A percentile compares a stretch with the other conserved stretches of the same genome.
Evolutionary conservation across 75 land plant species (phyloP).

Genomic region (Azolla pinnata): DNA sequence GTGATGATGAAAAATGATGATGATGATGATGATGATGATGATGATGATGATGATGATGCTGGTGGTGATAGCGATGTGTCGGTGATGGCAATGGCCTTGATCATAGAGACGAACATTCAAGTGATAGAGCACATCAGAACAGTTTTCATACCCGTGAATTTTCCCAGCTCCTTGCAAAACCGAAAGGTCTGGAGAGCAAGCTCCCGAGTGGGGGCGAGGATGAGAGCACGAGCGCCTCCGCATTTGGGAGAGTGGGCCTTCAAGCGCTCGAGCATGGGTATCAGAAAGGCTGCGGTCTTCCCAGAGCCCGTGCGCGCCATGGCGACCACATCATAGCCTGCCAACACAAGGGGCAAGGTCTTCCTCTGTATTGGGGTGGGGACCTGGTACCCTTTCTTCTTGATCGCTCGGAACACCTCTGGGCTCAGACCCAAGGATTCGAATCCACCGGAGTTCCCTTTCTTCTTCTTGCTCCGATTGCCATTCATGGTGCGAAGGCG

Average conservation of each 20-base stretch:
- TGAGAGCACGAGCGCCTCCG: slow-evolving; percentile 67
- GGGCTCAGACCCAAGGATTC: slow-evolving; percentile 69
- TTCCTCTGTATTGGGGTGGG: slow-evolving; percentile 97
- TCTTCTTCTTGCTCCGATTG: too few species aligned
- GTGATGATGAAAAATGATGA: too few species aligned
- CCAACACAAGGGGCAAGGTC: slow-evolving; percentile 79
- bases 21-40: too few species aligned
- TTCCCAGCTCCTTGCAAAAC: slow-evolving; percentile 77
- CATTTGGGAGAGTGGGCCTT: slow-evolving; percentile 42
- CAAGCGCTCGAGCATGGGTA: slow-evolving; percentile 79
- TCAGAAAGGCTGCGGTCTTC: slow-evolving; percentile 87
- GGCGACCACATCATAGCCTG: slow-evolving; percentile 85
- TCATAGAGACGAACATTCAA: neutral
- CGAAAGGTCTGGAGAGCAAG: slow-evolving; percentile 83
- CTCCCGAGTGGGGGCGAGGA: slow-evolving; percentile 80
- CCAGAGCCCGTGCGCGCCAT: slow-evolving; percentile 99
- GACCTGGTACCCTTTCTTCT: slow-evolving; percentile 70
- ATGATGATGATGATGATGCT: too few species aligned
- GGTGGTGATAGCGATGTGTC: too few species aligned
- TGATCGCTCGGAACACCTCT: slow-evolving; percentile 54
- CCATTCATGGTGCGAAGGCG: too few species aligned
- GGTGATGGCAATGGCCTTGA: too few species aligned
- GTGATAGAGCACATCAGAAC: neutral
- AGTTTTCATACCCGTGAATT: slow-evolving; percentile 49
- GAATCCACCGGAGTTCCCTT: slow-evolving; percentile 80